Evolutionary conservation across 1,139 yeast species (phyloP).

Genomic region (Kodamaea sp.): DNA sequence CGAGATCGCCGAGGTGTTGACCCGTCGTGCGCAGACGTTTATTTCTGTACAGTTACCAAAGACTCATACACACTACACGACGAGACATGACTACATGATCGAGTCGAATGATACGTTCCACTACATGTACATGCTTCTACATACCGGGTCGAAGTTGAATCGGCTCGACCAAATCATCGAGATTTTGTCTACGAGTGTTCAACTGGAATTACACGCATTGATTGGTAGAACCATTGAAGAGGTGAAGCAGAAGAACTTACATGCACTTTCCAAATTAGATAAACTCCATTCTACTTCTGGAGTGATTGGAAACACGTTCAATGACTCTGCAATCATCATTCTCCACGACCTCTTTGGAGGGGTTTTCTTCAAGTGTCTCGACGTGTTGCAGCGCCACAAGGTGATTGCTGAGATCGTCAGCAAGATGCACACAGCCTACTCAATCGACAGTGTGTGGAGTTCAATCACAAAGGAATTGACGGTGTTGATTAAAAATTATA

Average conservation of each 20-base stretch:
- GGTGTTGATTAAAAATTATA: constrained; percentile 54
- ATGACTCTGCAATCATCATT: constrained; percentile 53
- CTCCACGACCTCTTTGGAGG: constrained; percentile 69
- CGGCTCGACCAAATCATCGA: constrained; percentile 61
- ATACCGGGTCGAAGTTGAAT: constrained; percentile 59
- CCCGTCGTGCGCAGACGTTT: constrained; percentile 41
- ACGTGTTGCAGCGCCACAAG: constrained; percentile 68
- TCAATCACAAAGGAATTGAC: constrained; percentile 56
- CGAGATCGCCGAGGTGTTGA: constrained; percentile 48
- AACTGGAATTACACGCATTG: constrained; percentile 45
- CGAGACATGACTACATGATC: constrained; percentile 23
- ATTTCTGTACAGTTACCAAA: constrained; percentile 29
- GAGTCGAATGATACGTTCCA: constrained; percentile 48
- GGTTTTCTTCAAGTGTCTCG: constrained; percentile 58
- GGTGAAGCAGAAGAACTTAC: constrained; percentile 45
- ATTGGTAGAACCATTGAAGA: constrained; percentile 64
- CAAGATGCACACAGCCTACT: constrained; percentile 14
- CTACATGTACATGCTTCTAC: constrained; percentile 54
- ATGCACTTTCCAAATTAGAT: constrained; percentile 29
- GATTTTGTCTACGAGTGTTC: constrained; percentile 44
- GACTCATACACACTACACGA: constrained; percentile 26
- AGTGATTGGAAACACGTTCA: constrained; percentile 24
- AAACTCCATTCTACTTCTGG: constrained; percentile 27
- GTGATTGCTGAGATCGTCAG: constrained; percentile 56
- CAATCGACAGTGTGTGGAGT: constrained; percentile 55